phyloP scores from a whole-genome alignment of 306 rosid species.

The Medicago ruthenica region DNA sequence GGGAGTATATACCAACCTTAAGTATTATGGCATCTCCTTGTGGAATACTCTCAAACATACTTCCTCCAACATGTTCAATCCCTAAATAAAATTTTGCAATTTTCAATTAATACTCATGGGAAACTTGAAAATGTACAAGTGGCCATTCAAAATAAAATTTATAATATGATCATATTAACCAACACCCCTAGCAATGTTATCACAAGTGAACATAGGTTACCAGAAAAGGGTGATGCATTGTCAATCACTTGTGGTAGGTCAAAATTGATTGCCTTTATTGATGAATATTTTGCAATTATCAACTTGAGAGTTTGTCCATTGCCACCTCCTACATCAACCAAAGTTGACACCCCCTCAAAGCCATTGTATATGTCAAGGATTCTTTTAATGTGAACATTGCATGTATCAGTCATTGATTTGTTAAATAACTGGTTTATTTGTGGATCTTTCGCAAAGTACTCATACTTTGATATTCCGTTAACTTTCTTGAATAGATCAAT shows the following conservation, averaged over 20 bases:
- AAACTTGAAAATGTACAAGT: neutral
- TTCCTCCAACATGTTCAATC: constrained; percentile 45
- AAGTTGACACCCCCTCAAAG: constrained; percentile 43
- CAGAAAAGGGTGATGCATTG: constrained; percentile 32
- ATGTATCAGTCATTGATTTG: constrained; percentile 31
- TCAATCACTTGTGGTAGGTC: constrained; percentile 53
- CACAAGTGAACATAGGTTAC: constrained; percentile 3
- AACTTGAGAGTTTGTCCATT: constrained; percentile 40
- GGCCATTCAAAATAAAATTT: neutral
- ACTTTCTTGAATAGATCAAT: constrained; percentile 43
- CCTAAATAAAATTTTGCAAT: constrained; percentile 1
- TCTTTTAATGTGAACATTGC: constrained; percentile 21
- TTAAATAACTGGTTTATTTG: constrained; percentile 30
- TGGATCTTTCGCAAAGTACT: constrained; percentile 30
- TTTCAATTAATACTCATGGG: neutral
- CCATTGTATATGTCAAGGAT: constrained; percentile 44
- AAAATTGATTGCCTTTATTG: constrained; percentile 49
- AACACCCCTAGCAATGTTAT: too few species aligned
- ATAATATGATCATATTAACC: neutral
- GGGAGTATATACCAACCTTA: constrained; percentile 37
- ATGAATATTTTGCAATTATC: constrained; percentile 46
- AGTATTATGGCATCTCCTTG: constrained; percentile 47
- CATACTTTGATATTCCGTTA: constrained; percentile 36
- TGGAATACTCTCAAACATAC: constrained; percentile 43
- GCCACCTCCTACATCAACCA: constrained; percentile 58